phyloP scores from a whole-genome alignment of 306 rosid genomes.

The Pterocarpus macrocarpus region DNA sequence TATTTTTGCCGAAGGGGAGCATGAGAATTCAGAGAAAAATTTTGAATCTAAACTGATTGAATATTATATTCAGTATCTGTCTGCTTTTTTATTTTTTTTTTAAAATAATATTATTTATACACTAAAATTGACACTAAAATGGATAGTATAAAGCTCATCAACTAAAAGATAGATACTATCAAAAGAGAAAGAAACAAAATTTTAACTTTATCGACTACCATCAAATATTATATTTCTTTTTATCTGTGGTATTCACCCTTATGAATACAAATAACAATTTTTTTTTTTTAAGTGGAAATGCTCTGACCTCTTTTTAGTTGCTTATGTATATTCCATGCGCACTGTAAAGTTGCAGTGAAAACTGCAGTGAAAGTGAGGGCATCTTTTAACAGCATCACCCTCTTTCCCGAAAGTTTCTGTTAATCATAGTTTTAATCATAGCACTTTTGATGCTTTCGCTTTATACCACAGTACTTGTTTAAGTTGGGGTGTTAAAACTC shows the following conservation, averaged over 20 bases:
- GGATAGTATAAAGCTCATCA: too few relatives aligned
- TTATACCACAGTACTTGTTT: constrained; percentile 56
- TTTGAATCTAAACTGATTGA: constrained; percentile 56
- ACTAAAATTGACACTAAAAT: too few relatives aligned
- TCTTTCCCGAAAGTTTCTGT: constrained; percentile 57
- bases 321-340: constrained; percentile 85
- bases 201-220: too few relatives aligned
- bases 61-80: constrained; percentile 26
- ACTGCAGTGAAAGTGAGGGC: constrained; percentile 58
- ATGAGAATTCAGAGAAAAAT: constrained; percentile 65
- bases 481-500: constrained; percentile 37
- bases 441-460: constrained; percentile 63
- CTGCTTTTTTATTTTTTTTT: constrained; percentile 45
- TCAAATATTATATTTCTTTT: too few relatives aligned
- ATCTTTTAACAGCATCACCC: constrained; percentile 64
- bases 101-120: too few relatives aligned
- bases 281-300: constrained; percentile 63
- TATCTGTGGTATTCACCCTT: too few relatives aligned
- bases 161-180: too few relatives aligned
- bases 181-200: too few relatives aligned
- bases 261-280: too few relatives aligned
- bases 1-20: constrained; percentile 76
- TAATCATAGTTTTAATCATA: constrained; percentile 93
- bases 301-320: constrained; percentile 86
- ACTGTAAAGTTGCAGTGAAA: constrained; percentile 74